Evolutionary conservation across 345 rosid genomes (phyloP), one percentile per base, ranked within the genome.

Genomic region (Heritiera fomes): DNA sequence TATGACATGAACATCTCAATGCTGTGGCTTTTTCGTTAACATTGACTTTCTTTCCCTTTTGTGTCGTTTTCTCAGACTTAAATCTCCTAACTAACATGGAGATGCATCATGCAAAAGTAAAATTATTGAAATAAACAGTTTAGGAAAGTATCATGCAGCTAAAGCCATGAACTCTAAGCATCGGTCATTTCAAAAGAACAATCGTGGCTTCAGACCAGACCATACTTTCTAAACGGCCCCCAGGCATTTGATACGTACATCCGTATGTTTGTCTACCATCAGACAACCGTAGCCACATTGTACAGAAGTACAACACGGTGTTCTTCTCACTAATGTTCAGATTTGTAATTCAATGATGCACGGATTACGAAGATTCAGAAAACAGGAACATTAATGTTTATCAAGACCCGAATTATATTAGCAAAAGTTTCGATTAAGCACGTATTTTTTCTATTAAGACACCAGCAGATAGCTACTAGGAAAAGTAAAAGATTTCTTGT

Each of bases 221-320:
- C 71, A 17, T 6, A 17, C 71, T 17, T 65, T 7, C 18, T 17
- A 20, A 23, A 45, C 0, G 73, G 55, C 55, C 73, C 73, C 61
- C 73, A 23, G 17, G n/a, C 38, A 68, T 18, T 43, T 45, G 72
- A n/a, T 58, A 58, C 7, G 2, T 7, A n/a, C 10, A 52, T n/a
- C 61, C 3, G 4, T 58, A 6, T 58, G 61, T 58, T n/a, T 58
- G 30, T 58, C 30, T 58, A n/a, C 61, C 73, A 23, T 46, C 73
- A 46, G 56, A 69, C 73, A 46, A 46, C 18, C 7, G 73, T 23
- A 28, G 73, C n/a, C 56, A 69, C 40, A 69, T 20, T 69, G 56
- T 23, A 69, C 38, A 20, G 1, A 69, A 69, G 55, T 69, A 46
- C 55, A 69, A 46, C 73, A 46, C 18, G 38, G 56, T 46, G 32